These are phyloP conservation scores for Fusarium agapanthi DNA, from an alignment of 2,329 filamentous ascomycete species.

Conservation along the genomic window DNA sequence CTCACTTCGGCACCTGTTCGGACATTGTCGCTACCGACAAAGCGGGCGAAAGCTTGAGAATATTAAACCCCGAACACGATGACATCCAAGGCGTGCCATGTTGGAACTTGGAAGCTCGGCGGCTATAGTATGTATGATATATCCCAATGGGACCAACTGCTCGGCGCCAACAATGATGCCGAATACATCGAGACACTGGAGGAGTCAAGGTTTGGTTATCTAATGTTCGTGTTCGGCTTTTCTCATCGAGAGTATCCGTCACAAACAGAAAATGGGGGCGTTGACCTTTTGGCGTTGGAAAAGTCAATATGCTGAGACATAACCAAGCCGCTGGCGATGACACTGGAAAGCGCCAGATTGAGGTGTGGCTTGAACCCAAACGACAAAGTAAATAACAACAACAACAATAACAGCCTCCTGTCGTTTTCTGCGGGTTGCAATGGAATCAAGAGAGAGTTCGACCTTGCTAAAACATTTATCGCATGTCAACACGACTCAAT, in stretches of 20 bases:
- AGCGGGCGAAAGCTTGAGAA: not conserved
- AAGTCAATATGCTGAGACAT: not conserved
- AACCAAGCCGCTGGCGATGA: not conserved
- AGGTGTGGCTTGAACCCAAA: not conserved
- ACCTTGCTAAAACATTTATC: not conserved
- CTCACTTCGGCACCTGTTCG: not conserved
- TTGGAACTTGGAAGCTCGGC: not conserved
- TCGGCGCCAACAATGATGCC: not conserved
- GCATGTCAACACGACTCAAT: not conserved
- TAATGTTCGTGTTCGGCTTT: not conserved
- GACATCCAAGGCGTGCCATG: not conserved
- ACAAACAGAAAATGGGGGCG: not conserved
- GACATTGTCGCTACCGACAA: not conserved
- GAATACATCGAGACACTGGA: not conserved
- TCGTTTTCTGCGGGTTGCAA: accelerated
- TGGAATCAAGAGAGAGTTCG: not conserved
- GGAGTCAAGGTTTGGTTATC: not conserved
- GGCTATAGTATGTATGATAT: not conserved
- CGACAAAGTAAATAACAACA: not conserved
- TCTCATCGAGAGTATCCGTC: not conserved
- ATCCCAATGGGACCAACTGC: not conserved
- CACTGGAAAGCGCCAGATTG: not conserved
- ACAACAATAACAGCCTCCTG: not conserved
- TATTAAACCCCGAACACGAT: accelerated
- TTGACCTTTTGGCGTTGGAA: not conserved